Conservation (phyloP, 768 basidiomycete genomes). For the Termitomyces sp. region DNA sequence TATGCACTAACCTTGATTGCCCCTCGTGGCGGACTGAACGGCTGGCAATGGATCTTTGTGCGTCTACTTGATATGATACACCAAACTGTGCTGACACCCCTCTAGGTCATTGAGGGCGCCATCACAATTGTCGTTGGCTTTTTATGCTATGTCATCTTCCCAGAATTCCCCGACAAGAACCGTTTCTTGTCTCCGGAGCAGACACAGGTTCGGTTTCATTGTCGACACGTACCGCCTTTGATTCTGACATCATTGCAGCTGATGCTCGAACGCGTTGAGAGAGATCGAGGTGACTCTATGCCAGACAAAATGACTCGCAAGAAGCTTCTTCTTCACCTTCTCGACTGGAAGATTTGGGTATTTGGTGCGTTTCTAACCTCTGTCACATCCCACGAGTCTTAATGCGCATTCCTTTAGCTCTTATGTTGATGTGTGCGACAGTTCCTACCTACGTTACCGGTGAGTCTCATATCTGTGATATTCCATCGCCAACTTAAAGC, state of each 20-base stretch:
- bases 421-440: slow-evolving; percentile 32
- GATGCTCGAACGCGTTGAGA: slow-evolving; percentile 25
- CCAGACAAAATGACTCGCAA: slow-evolving; percentile 24
- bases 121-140: slow-evolving; percentile 19
- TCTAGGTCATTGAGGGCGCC: slow-evolving; percentile 21
- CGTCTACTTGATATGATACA: background rate
- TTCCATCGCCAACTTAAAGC: background rate
- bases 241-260: slow-evolving; percentile 3
- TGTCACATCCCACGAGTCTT: background rate
- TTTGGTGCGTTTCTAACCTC: slow-evolving; percentile 18
- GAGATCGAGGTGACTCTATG: slow-evolving; percentile 31
- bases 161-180: slow-evolving; percentile 22
- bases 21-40: slow-evolving; percentile 11
- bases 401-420: slow-evolving; percentile 12
- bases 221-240: background rate
- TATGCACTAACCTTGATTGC: slow-evolving; percentile 13
- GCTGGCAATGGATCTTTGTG: slow-evolving; percentile 26
- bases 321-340: slow-evolving; percentile 28
- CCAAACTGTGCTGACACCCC: background rate
- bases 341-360: slow-evolving; percentile 31
- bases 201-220: slow-evolving; percentile 18
- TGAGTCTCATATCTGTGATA: slow-evolving; percentile 1
- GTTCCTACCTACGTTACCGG: slow-evolving; percentile 32
- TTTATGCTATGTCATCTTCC: slow-evolving; percentile 17
- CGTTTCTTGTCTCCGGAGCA: slow-evolving; percentile 29